A percentile compares a stretch with the other conserved stretches of the same genome.
Conservation (phyloP, 2,329 filamentous ascomycete genomes). For the Fusarium sp. region DNA sequence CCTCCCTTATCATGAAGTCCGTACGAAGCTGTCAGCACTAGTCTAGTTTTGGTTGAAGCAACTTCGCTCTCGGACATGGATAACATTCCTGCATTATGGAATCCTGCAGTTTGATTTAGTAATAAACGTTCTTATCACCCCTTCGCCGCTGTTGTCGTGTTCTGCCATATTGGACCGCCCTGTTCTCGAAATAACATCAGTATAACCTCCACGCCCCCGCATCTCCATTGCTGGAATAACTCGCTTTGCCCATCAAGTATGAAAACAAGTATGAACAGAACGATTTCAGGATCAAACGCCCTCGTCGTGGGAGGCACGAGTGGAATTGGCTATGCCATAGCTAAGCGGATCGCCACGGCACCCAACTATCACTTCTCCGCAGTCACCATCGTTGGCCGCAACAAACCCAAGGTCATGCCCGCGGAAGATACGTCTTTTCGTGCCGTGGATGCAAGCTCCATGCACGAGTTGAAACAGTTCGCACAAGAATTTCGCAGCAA, state of each 20-base stretch:
- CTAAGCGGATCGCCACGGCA: slow-evolving; percentile 51
- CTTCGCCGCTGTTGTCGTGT: neutral
- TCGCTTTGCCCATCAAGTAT: neutral
- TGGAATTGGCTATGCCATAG: slow-evolving; percentile 55
- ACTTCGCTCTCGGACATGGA: neutral
- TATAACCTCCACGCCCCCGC: neutral
- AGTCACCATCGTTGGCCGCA: slow-evolving; percentile 53
- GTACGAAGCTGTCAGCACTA: neutral
- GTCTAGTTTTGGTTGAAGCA: neutral
- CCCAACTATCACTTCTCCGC: slow-evolving; percentile 36
- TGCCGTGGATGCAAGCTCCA: slow-evolving; percentile 51
- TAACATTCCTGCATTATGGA: neutral
- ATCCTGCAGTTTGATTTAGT: neutral
- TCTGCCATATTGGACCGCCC: too few relatives aligned
- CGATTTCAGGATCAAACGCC: slow-evolving; percentile 36
- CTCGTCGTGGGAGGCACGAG: slow-evolving; percentile 55
- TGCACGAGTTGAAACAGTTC: slow-evolving; percentile 52
- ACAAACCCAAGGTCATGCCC: slow-evolving; percentile 48
- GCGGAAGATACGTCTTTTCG: slow-evolving; percentile 52
- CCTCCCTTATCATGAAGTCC: neutral
- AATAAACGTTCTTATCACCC: neutral
- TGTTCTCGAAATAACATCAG: neutral
- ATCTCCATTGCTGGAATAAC: too few relatives aligned
- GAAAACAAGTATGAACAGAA: slow-evolving; percentile 4
- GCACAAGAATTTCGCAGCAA: slow-evolving; percentile 45